Conservation (phyloP, 345 rosid species). For the Rhodamnia rubescens region DNA sequence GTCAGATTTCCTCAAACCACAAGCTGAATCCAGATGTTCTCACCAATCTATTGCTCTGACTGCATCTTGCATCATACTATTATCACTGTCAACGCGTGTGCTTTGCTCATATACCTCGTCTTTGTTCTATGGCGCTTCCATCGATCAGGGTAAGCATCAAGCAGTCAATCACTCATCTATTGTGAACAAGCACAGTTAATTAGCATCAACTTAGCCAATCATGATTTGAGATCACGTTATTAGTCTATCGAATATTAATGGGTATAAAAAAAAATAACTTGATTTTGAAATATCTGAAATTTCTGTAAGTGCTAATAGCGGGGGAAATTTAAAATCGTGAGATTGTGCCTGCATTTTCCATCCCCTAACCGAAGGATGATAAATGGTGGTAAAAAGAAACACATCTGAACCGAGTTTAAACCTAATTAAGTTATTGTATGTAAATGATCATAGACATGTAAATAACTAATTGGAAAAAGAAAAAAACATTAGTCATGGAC, state of each 20-base stretch:
- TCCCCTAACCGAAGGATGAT: not conserved
- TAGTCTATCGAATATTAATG: too few relatives aligned
- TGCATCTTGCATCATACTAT: not conserved
- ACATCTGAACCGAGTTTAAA: too few relatives aligned
- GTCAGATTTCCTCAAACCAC: conserved; percentile 33
- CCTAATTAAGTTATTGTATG: too few relatives aligned
- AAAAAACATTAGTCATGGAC: too few relatives aligned
- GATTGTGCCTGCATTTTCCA: not conserved
- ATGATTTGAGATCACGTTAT: not conserved
- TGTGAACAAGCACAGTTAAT: not conserved
- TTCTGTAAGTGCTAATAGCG: not conserved
- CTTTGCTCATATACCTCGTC: not conserved
- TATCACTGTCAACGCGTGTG: not conserved
- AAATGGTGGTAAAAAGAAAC: not conserved
- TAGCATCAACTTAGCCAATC: not conserved
- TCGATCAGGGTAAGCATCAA: not conserved
- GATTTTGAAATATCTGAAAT: not conserved
- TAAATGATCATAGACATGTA: too few relatives aligned
- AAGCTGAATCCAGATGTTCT: conserved; percentile 43
- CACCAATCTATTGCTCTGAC: conserved; percentile 26
- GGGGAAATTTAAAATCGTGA: not conserved
- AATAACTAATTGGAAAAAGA: too few relatives aligned
- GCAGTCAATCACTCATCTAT: not conserved
- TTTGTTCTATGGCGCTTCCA: not conserved
- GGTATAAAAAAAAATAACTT: too few relatives aligned